phyloP scores from a whole-genome alignment of 129 eudicot genomes.

The Pittosporum tobira region DNA sequence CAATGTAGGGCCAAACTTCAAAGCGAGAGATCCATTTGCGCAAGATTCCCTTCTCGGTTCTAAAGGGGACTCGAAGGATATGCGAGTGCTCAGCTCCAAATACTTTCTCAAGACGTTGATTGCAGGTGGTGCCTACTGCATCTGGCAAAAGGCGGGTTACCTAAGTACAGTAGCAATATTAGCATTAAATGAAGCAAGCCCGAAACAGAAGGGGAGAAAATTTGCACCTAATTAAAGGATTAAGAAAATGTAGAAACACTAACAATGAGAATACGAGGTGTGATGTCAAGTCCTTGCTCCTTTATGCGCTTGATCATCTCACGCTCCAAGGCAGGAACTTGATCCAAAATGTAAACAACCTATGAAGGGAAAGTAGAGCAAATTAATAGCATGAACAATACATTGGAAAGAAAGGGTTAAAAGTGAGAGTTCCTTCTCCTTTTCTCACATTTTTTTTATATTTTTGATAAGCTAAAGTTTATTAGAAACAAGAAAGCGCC shows the following conservation, averaged over 20 bases:
- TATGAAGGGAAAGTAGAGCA: conserved; percentile 5
- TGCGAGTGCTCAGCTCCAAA: conserved; percentile 84
- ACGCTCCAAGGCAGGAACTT: conserved; percentile 92
- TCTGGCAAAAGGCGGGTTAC: conserved; percentile 91
- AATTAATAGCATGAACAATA: not conserved
- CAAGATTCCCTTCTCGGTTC: conserved; percentile 89
- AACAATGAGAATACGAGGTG: conserved; percentile 86
- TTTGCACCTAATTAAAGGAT: not conserved
- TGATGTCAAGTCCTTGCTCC: conserved; percentile 95
- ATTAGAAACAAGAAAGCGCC: too few relatives aligned
- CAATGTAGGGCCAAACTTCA: conserved; percentile 99
- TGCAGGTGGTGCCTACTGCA: conserved; percentile 96
- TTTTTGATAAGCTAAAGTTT: too few relatives aligned
- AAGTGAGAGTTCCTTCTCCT: not conserved
- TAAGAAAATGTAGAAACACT: conserved; percentile 6
- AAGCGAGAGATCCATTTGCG: conserved; percentile 97
- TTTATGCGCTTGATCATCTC: conserved; percentile 86
- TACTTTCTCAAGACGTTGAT: conserved; percentile 89
- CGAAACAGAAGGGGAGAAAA: not conserved
- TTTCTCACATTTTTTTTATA: not conserved
- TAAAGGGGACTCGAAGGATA: conserved; percentile 86
- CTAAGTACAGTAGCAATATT: conserved; percentile 21
- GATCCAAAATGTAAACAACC: conserved; percentile 93
- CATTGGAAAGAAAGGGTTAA: not conserved
- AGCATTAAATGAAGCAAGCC: not conserved